Evolutionary conservation across 1,139 yeast genomes (phyloP).

Genomic region (Geotrichum fermentans): DNA sequence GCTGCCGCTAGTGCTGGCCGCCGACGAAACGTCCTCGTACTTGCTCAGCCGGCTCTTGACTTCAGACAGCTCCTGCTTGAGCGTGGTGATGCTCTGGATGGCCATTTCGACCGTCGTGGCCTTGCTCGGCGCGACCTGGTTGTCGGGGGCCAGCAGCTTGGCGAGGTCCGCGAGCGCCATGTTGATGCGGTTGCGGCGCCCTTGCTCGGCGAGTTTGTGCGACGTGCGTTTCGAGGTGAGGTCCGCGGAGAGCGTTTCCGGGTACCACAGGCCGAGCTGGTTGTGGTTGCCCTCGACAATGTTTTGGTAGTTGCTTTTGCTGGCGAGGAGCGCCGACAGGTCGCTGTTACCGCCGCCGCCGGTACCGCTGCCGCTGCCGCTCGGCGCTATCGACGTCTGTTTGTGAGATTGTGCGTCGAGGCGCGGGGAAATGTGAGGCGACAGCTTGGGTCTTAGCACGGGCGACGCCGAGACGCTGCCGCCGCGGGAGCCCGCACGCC

Average conservation of each 20-base stretch:
- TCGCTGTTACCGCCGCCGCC: slow-evolving; percentile 24
- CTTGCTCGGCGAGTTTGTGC: slow-evolving; percentile 94
- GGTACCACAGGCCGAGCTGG: slow-evolving; percentile 41
- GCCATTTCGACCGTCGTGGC: slow-evolving; percentile 95
- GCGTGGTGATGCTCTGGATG: slow-evolving; percentile 56
- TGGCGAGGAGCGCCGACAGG: slow-evolving; percentile 35
- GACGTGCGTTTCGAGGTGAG: slow-evolving; percentile 50
- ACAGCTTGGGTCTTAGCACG: slow-evolving; percentile 27
- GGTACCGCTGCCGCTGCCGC: not conserved
- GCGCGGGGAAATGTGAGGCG: slow-evolving; percentile 25
- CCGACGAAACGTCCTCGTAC: slow-evolving; percentile 16
- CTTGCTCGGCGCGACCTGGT: slow-evolving; percentile 54
- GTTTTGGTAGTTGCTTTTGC: slow-evolving; percentile 43
- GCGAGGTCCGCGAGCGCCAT: slow-evolving; percentile 74
- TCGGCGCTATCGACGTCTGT: slow-evolving; percentile 23
- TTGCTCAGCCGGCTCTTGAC: slow-evolving; percentile 28
- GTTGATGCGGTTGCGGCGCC: slow-evolving; percentile 88
- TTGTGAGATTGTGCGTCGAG: slow-evolving; percentile 17
- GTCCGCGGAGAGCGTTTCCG: slow-evolving; percentile 40
- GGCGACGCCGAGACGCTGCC: slow-evolving; percentile 25
- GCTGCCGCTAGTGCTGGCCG: too few relatives aligned
- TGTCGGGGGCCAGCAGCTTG: slow-evolving; percentile 55
- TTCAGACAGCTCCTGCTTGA: slow-evolving; percentile 45
- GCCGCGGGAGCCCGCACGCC: slow-evolving; percentile 12
- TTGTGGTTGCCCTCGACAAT: slow-evolving; percentile 43